Evolutionary conservation across 2,329 filamentous ascomycete genomes (phyloP).

Genomic region (Fusarium bactridioides): DNA sequence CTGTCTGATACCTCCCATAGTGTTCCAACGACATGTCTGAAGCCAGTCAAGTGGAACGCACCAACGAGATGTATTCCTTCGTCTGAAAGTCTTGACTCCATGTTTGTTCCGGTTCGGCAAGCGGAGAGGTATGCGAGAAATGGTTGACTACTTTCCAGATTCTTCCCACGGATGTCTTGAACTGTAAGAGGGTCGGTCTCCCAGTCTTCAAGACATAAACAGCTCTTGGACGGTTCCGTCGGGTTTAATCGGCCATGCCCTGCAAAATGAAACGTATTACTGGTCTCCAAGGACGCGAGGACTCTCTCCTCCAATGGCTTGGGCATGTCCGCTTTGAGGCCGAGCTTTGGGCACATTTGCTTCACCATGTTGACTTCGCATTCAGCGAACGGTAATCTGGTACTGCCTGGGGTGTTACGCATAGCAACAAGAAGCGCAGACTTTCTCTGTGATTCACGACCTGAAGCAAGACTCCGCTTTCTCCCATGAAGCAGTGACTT

Average conservation of each 20-base stretch:
- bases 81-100: background rate
- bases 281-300: accelerated
- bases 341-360: background rate
- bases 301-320: background rate
- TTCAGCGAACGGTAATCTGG: accelerated
- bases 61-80: background rate
- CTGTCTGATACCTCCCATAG: background rate
- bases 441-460: accelerated
- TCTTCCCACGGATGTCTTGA: background rate
- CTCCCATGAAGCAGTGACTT: background rate
- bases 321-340: accelerated
- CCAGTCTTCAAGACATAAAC: background rate
- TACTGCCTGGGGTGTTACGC: background rate
- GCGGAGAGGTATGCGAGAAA: background rate
- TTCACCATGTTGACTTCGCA: background rate
- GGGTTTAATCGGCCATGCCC: background rate
- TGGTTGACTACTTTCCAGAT: background rate
- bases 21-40: background rate
- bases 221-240: background rate
- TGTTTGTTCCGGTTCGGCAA: background rate
- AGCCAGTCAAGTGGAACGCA: background rate
- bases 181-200: background rate
- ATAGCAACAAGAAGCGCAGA: background rate
- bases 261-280: background rate
- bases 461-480: too few relatives aligned